A percentile compares a stretch with the other conserved stretches of the same genome.
Conservation (phyloP, 345 rosid genomes). For the sweet orange (Citrus sinensis) region DNA sequence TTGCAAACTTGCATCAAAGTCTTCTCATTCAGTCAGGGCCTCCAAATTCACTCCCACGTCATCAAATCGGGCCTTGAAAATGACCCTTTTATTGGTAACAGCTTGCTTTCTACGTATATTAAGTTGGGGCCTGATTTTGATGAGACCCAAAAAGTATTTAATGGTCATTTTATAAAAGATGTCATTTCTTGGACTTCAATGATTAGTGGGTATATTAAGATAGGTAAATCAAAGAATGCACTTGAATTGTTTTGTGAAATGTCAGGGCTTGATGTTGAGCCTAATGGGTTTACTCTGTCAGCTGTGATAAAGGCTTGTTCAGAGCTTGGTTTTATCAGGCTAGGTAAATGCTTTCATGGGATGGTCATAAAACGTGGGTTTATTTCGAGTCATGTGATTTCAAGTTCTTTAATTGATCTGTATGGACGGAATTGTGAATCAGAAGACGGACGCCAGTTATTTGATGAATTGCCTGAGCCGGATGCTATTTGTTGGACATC, state of each 20-base stretch:
- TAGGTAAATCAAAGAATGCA: slow-evolving; percentile 44
- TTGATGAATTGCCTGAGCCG: slow-evolving; percentile 71
- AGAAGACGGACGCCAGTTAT: slow-evolving; percentile 52
- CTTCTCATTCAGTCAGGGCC: slow-evolving; percentile 55
- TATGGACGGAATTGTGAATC: slow-evolving; percentile 53
- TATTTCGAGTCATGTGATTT: slow-evolving; percentile 48
- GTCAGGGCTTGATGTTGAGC: slow-evolving; percentile 60
- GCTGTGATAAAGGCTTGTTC: slow-evolving; percentile 79
- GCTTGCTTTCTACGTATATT: slow-evolving; percentile 74
- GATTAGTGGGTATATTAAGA: slow-evolving; percentile 63
- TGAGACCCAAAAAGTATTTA: slow-evolving; percentile 63
- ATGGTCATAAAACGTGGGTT: slow-evolving; percentile 56
- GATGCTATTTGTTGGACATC: slow-evolving; percentile 85
- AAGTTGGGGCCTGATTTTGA: slow-evolving; percentile 57
- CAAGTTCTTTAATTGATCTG: slow-evolving; percentile 64
- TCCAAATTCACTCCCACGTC: slow-evolving; percentile 66
- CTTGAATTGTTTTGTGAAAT: slow-evolving; percentile 64
- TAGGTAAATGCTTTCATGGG: slow-evolving; percentile 74
- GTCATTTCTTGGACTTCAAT: slow-evolving; percentile 83
- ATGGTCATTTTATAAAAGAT: slow-evolving; percentile 57
- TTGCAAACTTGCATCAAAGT: slow-evolving; percentile 66
- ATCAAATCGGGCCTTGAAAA: slow-evolving; percentile 78
- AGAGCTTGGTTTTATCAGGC: slow-evolving; percentile 40
- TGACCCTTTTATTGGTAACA: slow-evolving; percentile 73
- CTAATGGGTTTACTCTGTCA: slow-evolving; percentile 74